Base-by-base conservation (phyloP, 495 filamentous ascomycete species). In the Trichoderma parareesei region DNA sequence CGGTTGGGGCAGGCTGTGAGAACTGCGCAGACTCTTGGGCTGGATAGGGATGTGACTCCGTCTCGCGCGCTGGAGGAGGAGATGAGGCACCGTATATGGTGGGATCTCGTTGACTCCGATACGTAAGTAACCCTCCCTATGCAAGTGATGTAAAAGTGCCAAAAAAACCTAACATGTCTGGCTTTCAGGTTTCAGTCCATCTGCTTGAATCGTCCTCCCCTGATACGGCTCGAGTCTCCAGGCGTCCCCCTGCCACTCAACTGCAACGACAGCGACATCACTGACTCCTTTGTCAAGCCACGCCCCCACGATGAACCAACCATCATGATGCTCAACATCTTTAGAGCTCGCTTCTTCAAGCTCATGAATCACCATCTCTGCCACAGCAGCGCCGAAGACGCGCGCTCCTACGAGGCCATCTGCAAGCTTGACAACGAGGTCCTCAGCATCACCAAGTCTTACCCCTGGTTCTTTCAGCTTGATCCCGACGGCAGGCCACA, bases 31-130 rank as follows among this genome's bases (percentile, higher is more conserved):
- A 57, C 20, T 57, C 53, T 57, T 9, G 53, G 53, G 13, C 5
- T 57, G 14, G 53, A 57, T 16, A 57, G 37, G 16, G 53, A 57
- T 8, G 4, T 33, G 27, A 57, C 20, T 13, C 53, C 53, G 11
- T 57, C 53, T 37, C 53, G 37, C 13, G 37, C 53, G 9, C 6
- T 57, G 9, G 9, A 57, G 20, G 53, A 57, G 35, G 53, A 57
- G 53, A 57, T 57, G 53, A 57, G 53, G 27, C 53, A 57, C 4
- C 53, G 53, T 5, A 57, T 57, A 5, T 57, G 53, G 53, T 57
- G 53, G 53, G 53, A 57, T 57, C 53, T 57, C 53, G 53, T 57
- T 14, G 53, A 57, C 6, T 57, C 53, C 13, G 53, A 57, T n/a
- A 57, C 53, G 53, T 57, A 37, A 35, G 53, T 5, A 13, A 0